These are phyloP conservation scores for Leptomonas seymouri DNA, from an alignment of 208 protist species.

Conservation along the genomic window DNA sequence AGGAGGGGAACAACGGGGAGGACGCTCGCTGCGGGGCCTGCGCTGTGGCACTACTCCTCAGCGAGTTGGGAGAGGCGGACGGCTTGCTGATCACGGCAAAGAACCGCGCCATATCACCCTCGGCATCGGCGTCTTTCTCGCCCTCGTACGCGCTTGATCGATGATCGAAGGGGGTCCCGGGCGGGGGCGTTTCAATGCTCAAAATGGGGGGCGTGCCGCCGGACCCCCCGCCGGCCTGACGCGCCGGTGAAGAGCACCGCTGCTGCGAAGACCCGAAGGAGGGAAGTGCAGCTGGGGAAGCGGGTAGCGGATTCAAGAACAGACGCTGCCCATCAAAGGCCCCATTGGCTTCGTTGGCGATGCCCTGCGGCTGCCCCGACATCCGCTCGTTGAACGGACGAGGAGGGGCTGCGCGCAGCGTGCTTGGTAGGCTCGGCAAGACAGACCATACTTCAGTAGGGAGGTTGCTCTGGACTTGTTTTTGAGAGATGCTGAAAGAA, in stretches of 20 bases:
- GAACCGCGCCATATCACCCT: not conserved
- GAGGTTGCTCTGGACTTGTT: not conserved
- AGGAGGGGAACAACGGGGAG: not conserved
- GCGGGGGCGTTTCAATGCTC: not conserved
- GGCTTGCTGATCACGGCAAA: not conserved
- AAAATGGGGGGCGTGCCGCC: not conserved
- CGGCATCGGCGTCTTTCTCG: not conserved
- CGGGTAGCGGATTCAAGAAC: not conserved
- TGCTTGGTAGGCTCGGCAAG: not conserved
- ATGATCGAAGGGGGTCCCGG: not conserved
- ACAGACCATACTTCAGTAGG: slow-evolving; percentile 4
- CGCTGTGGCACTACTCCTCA: not conserved
- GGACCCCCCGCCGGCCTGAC: too few species aligned
- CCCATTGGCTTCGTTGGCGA: not conserved
- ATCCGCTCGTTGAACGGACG: not conserved
- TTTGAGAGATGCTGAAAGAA: too few species aligned
- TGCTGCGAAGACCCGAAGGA: not conserved
- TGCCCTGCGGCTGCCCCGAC: not conserved
- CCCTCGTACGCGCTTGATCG: not conserved
- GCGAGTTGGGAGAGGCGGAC: not conserved
- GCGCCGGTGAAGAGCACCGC: not conserved
- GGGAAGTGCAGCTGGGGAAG: not conserved
- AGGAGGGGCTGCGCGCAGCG: not conserved
- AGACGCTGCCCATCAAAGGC: not conserved
- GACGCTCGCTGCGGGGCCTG: not conserved